Evolutionary conservation across 495 filamentous ascomycete species (phyloP).

Genomic region (Hypoxylon subgilvum): DNA sequence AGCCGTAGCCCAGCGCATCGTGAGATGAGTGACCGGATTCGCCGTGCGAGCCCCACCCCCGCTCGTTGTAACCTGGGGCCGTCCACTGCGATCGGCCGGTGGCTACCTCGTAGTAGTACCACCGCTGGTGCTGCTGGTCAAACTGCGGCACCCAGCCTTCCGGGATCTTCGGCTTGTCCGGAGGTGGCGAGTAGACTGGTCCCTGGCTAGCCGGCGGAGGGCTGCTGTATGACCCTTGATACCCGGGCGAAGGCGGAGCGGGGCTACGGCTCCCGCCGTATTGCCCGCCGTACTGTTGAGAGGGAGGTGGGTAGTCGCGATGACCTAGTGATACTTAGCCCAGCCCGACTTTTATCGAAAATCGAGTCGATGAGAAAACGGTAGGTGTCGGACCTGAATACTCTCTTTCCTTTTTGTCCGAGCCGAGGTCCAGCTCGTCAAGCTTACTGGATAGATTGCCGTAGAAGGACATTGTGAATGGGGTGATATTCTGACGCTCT

Average conservation of each 20-base stretch:
- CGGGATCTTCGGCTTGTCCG: slow-evolving; percentile 61
- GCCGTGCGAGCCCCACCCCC: slow-evolving; percentile 22
- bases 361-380: not conserved
- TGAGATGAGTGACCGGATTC: slow-evolving; percentile 23
- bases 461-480: slow-evolving; percentile 37
- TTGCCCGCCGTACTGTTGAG: slow-evolving; percentile 34
- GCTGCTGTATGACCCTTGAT: slow-evolving; percentile 31
- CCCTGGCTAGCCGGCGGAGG: slow-evolving; percentile 36
- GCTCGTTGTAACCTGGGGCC: slow-evolving; percentile 46
- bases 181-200: slow-evolving; percentile 46
- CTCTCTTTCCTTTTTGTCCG: slow-evolving; percentile 12
- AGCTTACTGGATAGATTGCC: slow-evolving; percentile 39
- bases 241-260: slow-evolving; percentile 4
- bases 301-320: slow-evolving; percentile 33
- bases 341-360: not conserved
- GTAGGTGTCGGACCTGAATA: slow-evolving; percentile 21
- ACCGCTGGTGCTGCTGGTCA: slow-evolving; percentile 63
- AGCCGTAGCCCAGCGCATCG: slow-evolving; percentile 23
- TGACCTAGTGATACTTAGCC: slow-evolving; percentile 15
- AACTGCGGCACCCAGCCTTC: slow-evolving; percentile 65
- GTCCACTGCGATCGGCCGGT: slow-evolving; percentile 69
- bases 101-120: slow-evolving; percentile 64
- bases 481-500: not conserved
- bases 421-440: slow-evolving; percentile 34
- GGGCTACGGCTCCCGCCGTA: slow-evolving; percentile 18